These are phyloP conservation scores for Penicillium psychrofluorescens DNA, from an alignment of 495 filamentous ascomycete species.

Conservation along the genomic window DNA sequence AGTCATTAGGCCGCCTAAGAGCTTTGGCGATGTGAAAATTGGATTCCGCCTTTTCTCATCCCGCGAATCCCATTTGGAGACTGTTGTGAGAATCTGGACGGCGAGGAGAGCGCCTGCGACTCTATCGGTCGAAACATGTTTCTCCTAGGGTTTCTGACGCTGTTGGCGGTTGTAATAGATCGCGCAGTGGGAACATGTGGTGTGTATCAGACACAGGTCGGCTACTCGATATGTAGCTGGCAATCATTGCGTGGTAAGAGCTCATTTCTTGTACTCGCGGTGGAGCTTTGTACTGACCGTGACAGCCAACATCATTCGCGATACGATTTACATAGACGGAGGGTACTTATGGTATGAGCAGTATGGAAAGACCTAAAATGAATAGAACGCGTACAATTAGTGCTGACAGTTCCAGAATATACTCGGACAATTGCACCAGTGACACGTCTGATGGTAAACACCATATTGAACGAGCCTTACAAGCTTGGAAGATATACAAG, in stretches of 20 bases:
- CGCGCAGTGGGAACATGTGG: constrained; percentile 5
- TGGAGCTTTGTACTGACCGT: neutral
- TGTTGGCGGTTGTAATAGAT: constrained; percentile 12
- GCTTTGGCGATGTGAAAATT: too few species aligned
- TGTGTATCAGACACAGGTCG: constrained; percentile 26
- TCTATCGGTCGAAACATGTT: neutral
- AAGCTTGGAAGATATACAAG: neutral
- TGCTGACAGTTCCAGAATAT: constrained; percentile 10
- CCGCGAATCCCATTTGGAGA: too few species aligned
- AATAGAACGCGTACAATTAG: neutral
- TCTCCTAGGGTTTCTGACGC: neutral
- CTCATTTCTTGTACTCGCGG: neutral
- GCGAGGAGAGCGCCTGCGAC: too few species aligned
- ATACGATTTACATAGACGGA: constrained; percentile 65
- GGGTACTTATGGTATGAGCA: constrained; percentile 44
- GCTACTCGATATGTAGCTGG: constrained; percentile 55
- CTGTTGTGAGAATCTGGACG: too few species aligned
- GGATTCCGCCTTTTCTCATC: too few species aligned
- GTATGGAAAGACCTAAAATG: constrained; percentile 9
- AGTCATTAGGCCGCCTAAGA: too few species aligned
- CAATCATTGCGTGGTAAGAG: constrained; percentile 38
- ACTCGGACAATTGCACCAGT: constrained; percentile 12
- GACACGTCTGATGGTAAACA: constrained; percentile 7
- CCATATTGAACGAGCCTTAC: neutral
- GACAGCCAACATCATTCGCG: constrained; percentile 52